phyloP scores from a whole-genome alignment of 768 basidiomycete genomes.

The Boletus pseudopeckii region DNA sequence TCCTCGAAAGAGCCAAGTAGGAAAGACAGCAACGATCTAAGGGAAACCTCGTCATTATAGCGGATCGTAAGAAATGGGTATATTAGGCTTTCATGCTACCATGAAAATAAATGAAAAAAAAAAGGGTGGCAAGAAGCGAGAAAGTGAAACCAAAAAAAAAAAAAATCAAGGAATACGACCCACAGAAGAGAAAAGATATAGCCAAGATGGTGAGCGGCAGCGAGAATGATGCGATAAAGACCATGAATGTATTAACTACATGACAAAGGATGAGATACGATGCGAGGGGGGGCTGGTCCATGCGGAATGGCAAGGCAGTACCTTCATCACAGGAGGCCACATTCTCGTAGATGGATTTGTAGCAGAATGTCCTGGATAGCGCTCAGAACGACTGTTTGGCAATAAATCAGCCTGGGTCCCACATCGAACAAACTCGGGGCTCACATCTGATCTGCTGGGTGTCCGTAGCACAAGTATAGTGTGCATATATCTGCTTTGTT shows the following conservation, averaged over 20 bases:
- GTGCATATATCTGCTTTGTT: slow-evolving; percentile 86
- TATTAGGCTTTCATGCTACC: slow-evolving; percentile 24
- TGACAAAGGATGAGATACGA: slow-evolving; percentile 24
- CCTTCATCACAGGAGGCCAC: slow-evolving; percentile 57
- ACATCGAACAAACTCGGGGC: slow-evolving; percentile 17
- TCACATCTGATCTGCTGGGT: slow-evolving; percentile 90
- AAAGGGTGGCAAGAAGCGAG: neutral
- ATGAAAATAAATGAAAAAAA: neutral
- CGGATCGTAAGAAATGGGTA: slow-evolving; percentile 23
- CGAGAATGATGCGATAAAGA: slow-evolving; percentile 25
- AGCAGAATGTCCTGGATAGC: slow-evolving; percentile 88
- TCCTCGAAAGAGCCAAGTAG: neutral
- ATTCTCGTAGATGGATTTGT: slow-evolving; percentile 82
- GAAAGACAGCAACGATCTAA: neutral
- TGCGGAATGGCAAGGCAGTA: neutral
- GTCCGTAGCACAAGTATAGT: slow-evolving; percentile 93
- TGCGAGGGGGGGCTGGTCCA: slow-evolving; percentile 4
- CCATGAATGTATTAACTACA: slow-evolving; percentile 23
- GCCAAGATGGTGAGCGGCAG: slow-evolving; percentile 20
- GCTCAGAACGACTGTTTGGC: slow-evolving; percentile 61
- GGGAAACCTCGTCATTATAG: slow-evolving; percentile 15
- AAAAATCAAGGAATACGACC: slow-evolving; percentile 9
- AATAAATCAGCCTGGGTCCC: neutral
- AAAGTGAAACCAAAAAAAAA: neutral
- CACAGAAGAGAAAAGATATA: slow-evolving; percentile 10